These are phyloP conservation scores for Leccinum proliferum DNA, from an alignment of 1,284 basidiomycete species.

Conservation along the genomic window DNA sequence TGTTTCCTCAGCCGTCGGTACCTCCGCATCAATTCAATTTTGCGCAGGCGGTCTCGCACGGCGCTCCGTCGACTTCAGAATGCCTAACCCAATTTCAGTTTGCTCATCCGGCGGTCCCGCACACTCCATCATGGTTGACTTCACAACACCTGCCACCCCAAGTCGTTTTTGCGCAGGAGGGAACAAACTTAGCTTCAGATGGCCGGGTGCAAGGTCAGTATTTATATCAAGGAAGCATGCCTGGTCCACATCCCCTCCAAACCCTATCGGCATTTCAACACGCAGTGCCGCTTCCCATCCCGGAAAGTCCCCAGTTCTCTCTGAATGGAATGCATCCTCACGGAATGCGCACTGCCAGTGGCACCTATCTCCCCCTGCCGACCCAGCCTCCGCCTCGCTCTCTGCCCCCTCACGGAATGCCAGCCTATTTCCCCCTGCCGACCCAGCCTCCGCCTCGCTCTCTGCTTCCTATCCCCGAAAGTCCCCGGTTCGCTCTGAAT, in stretches of 20 bases:
- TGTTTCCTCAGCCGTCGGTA: no score
- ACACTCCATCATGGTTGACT: background rate
- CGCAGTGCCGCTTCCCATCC: background rate
- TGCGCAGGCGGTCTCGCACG: no score
- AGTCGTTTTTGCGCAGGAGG: background rate
- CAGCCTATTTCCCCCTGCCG: no score
- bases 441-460: no score
- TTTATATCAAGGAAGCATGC: background rate
- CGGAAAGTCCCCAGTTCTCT: background rate
- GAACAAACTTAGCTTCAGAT: background rate
- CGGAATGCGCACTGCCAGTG: background rate
- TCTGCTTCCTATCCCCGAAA: no score
- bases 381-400: no score
- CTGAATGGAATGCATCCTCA: background rate
- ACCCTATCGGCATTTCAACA: background rate
- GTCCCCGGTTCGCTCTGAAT: no score
- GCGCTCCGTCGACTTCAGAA: no score
- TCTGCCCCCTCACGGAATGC: no score
- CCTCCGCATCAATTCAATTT: no score
- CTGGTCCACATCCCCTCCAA: background rate
- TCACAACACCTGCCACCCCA: background rate
- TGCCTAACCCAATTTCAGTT: background rate
- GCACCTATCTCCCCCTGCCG: no score
- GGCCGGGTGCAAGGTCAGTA: background rate
- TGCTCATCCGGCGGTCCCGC: background rate